Conservation (phyloP, 495 filamentous ascomycete species). For the Daldinia decipiens region DNA sequence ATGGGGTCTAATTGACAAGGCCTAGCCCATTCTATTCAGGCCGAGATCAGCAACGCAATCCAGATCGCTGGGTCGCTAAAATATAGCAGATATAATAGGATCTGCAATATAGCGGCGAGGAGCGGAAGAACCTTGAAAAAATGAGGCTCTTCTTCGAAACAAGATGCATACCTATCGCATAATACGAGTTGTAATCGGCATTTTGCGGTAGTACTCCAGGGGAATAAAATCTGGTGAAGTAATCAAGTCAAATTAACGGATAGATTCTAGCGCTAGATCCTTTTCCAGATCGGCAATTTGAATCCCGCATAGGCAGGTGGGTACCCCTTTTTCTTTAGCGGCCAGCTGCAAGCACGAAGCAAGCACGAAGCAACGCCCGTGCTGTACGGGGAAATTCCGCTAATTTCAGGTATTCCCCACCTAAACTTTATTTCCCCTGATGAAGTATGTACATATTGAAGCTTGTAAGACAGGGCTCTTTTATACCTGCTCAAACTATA, state of each 20-base stretch:
- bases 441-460: no score
- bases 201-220: constrained; percentile 11
- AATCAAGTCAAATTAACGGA: constrained; percentile 9
- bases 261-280: constrained; percentile 10
- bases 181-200: constrained; percentile 6
- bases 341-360: background rate
- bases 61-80: constrained; percentile 13
- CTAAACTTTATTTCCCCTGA: constrained; percentile 13
- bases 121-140: background rate
- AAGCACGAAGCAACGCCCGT: no score
- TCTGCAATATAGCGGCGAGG: constrained; percentile 11
- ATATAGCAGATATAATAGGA: constrained; percentile 1
- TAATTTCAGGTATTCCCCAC: background rate
- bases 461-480: background rate
- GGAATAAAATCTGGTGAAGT: background rate
- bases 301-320: background rate
- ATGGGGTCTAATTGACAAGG: background rate
- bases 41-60: background rate
- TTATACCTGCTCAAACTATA: background rate
- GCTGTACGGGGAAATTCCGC: background rate
- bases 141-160: constrained; percentile 38
- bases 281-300: constrained; percentile 2
- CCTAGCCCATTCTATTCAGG: background rate
- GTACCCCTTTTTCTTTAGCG: background rate
- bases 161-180: constrained; percentile 23